These are phyloP conservation scores for Neocallimastix lanati DNA, from an alignment of 192 early-diverging fungal genomes.

Conservation along the genomic window DNA sequence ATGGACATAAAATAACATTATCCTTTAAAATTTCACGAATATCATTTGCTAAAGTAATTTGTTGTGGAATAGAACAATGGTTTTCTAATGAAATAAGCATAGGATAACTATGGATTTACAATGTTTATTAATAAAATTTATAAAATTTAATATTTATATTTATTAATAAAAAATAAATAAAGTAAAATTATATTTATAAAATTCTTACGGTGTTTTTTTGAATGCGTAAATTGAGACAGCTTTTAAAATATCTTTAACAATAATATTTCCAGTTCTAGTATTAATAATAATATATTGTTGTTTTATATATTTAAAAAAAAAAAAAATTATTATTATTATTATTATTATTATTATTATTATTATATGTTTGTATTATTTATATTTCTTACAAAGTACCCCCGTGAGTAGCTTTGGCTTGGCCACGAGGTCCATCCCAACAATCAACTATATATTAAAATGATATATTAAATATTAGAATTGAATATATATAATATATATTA, in stretches of 20 bases:
- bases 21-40: neutral
- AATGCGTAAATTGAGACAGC: constrained; percentile 76
- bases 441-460: too few species aligned
- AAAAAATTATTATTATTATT: too few species aligned
- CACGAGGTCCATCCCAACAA: constrained; percentile 71
- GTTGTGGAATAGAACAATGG: neutral
- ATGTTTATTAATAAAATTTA: too few species aligned
- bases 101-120: neutral
- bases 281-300: too few species aligned
- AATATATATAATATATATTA: too few species aligned
- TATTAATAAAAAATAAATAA: too few species aligned
- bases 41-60: neutral
- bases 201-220: constrained; percentile 49
- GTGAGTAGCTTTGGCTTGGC: constrained; percentile 63
- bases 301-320: too few species aligned
- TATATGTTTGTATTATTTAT: too few species aligned
- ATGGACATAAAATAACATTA: neutral
- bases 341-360: too few species aligned
- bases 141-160: too few species aligned
- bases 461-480: constrained; percentile 2
- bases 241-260: constrained; percentile 65
- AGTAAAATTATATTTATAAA: too few species aligned
- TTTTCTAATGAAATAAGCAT: neutral
- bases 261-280: constrained; percentile 48
- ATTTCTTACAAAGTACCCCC: constrained; percentile 51